Evolutionary conservation across 441 rosid species (phyloP), one percentile per base, ranked within the genome.

Genomic region (Jatropha multifida): DNA sequence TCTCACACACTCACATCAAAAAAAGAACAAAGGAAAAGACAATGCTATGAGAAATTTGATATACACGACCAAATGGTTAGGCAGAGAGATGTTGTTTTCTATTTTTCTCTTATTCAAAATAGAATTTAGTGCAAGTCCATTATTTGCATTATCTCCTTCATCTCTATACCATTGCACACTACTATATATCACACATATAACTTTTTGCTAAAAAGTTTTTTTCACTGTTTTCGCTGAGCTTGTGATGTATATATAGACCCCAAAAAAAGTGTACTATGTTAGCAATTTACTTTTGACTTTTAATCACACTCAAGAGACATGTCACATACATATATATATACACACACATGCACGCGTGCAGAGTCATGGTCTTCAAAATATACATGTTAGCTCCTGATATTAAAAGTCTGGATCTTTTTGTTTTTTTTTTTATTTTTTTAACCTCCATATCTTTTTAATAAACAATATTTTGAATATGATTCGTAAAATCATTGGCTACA

Each of bases 61-160:
- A 71, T 71, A n/a, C 23, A 51, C 14, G 41, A 72, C 38, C 42
- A 46, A 42, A 60, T 48, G 42, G 65, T 60, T 46, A 61, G 67
- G 67, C 26, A 26, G 55, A 72, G 4, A 20, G 3, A 60, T 72
- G 27, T 71, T 59, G 5, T 10, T 72, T 72, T 46, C 75, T 18
- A 23, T 23, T 23, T 48, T 27, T 37, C 52, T 18, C 32, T 41
- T 73, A 62, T 73, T 73, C 56, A 72, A 61, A 3, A 32, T 27
- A 60, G 75, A 72, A 72, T 73, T 32, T 73, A 61, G 68, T 73
- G 76, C 61, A 48, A 60, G 11, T 46, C 37, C 42, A 73, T 73
- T 73, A 32, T 73, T 51, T 61, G 52, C 62, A 64, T 63, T 51
- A 63, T 64, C 20, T 51, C 48, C 59, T 10, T 5, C 38, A 32